A percentile compares a stretch with the other conserved stretches of the same genome.
These are phyloP conservation scores for Ormosia semicastrata DNA, from an alignment of 306 rosid genomes.

Conservation along the genomic window DNA sequence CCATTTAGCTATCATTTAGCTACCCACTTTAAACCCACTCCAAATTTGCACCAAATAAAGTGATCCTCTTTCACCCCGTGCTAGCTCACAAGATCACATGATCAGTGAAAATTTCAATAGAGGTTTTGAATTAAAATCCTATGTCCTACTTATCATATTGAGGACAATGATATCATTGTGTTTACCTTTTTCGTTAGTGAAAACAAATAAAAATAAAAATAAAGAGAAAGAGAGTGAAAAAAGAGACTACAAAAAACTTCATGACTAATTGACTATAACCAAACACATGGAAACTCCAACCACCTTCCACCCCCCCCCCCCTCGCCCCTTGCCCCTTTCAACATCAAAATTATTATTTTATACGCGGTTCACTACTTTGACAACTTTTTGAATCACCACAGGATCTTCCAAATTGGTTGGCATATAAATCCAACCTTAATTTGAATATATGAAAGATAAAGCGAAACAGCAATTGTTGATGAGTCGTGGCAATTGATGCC, in stretches of 20 bases:
- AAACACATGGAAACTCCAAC: conserved; percentile 1
- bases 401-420: conserved; percentile 44
- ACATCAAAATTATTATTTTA: background rate
- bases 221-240: background rate
- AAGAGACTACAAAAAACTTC: background rate
- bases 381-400: conserved; percentile 41
- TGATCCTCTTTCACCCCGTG: conserved; percentile 25
- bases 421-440: conserved; percentile 1
- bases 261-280: background rate
- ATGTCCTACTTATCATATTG: background rate
- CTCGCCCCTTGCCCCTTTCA: background rate
- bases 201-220: too few relatives aligned
- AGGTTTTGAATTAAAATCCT: background rate
- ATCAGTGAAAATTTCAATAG: background rate
- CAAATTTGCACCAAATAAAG: conserved; percentile 35
- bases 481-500: conserved; percentile 38
- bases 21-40: conserved; percentile 33
- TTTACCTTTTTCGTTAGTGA: background rate
- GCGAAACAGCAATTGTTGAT: conserved; percentile 12
- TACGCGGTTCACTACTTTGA: conserved; percentile 21
- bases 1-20: conserved; percentile 43
- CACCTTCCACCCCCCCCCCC: background rate
- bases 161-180: background rate
- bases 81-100: conserved; percentile 13
- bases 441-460: conserved; percentile 26